Base-by-base conservation (phyloP, 23 red algal genomes). In the Gracilariopsis chorda region DNA sequence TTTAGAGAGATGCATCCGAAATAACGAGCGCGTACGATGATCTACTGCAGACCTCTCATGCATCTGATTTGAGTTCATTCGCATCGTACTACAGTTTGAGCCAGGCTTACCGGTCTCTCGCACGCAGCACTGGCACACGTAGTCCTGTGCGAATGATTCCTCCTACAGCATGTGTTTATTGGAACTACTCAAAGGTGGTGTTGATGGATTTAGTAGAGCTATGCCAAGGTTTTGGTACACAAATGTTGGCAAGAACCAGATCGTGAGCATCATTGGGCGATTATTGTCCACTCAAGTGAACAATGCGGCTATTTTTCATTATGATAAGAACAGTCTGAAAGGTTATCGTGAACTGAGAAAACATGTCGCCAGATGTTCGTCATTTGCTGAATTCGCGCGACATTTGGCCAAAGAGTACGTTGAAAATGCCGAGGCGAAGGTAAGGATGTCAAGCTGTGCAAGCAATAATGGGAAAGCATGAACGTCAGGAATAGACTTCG, bases 21-120 rank as follows among this genome's bases (percentile, higher is more conserved):
- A 84, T 84, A 43, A 30, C 36, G 24, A 64, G 0, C 2, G 17
- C 19, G 57, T 69, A 48, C 35, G 60, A 84, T 84, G 34, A 61
- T 27, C 58, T 68, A 5, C 46, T 51, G 41, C 25, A 48, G 34
- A 47, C 4, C 9, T 30, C 39, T 19, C 43, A 84, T 30, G 34
- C 41, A 19, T 29, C 80, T 14, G 80, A 56, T 53, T 37, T 72
- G 59, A 3, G 32, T 28, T 84, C 80, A 48, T 84, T 48, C 35
- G 58, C 59, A 30, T 70, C 80, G 61, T 84, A 64, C 24, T 84
- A 84, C 23, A 70, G 44, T 69, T 46, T 84, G 7, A 84, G 60
- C 59, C 19, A 48, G 20, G 80, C 58, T 25, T 84, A 84, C 33
- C 45, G 49, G 58, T 29, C 33, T 51, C 21, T 1, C 0, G 80